Evolutionary conservation across 2,329 filamentous ascomycete species (phyloP).

Genomic region (Apiospora sp.): DNA sequence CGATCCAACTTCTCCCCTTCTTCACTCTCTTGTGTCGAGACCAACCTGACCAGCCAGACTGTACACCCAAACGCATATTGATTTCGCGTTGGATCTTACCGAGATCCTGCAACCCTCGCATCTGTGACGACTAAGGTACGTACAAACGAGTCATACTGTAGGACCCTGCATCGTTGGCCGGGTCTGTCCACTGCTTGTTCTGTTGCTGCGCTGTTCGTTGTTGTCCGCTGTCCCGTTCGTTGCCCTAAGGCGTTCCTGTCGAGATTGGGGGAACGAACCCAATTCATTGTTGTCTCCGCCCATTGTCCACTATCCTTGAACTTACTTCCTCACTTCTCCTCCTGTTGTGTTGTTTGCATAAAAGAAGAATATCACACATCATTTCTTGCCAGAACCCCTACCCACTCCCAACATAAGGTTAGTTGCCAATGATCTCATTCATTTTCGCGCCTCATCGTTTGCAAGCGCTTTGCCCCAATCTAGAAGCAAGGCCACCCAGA

Average conservation of each 20-base stretch:
- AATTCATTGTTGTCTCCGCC: background rate
- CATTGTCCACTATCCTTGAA: conserved; percentile 1
- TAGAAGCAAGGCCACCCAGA: background rate
- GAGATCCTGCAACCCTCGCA: background rate
- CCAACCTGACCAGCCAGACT: background rate
- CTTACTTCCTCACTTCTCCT: background rate
- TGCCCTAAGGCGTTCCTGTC: conserved; percentile 13
- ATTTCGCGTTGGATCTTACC: background rate
- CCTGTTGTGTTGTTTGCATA: background rate
- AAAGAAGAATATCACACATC: background rate
- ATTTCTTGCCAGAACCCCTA: background rate
- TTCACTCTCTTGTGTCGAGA: background rate
- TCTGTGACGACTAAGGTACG: conserved; percentile 15
- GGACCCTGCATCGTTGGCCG: conserved; percentile 11
- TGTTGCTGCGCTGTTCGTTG: conserved; percentile 2
- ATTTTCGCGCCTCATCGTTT: background rate
- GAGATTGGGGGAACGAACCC: background rate
- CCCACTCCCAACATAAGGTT: background rate
- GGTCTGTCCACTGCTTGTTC: conserved; percentile 4
- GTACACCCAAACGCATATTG: background rate
- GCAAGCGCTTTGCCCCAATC: background rate
- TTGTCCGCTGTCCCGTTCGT: background rate
- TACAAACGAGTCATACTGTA: conserved; percentile 17
- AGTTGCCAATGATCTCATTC: background rate
- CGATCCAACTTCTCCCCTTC: conserved; percentile 8